Conservation (phyloP, 495 filamentous ascomycete species). For the Geoglossum glabrum region DNA sequence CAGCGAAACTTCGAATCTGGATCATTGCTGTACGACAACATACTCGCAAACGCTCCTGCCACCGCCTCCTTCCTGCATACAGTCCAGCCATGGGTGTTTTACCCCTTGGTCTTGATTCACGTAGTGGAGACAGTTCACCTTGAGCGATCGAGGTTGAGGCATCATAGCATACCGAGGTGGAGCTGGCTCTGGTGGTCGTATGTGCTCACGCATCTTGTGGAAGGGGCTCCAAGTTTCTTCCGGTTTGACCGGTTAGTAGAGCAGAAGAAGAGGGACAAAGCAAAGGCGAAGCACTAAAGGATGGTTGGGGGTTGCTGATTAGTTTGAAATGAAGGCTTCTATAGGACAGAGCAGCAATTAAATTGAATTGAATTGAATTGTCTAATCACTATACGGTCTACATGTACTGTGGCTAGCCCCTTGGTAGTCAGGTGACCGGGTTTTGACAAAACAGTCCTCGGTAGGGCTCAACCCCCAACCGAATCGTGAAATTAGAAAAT, state of each 20-base stretch:
- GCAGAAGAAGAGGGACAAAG: constrained; percentile 24
- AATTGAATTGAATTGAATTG: too few species aligned
- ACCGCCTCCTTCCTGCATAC: constrained; percentile 31
- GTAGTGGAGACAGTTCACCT: constrained; percentile 29
- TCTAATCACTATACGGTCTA: too few species aligned
- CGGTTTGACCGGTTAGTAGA: constrained; percentile 35
- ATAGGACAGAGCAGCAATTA: too few species aligned
- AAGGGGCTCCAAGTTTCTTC: constrained; percentile 32
- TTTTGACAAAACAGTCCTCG: background rate
- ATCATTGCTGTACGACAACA: constrained; percentile 28
- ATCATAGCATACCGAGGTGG: constrained; percentile 31
- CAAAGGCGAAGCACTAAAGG: constrained; percentile 24
- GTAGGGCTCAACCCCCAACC: background rate
- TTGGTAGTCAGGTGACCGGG: background rate
- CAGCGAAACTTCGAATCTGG: constrained; percentile 35
- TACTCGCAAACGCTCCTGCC: constrained; percentile 21
- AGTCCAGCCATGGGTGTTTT: constrained; percentile 22
- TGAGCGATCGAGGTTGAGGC: constrained; percentile 27
- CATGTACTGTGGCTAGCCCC: background rate
- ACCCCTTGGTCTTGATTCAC: constrained; percentile 31
- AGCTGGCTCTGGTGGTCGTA: constrained; percentile 41
- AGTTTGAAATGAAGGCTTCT: too few species aligned
- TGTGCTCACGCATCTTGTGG: constrained; percentile 34
- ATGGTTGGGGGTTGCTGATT: background rate
- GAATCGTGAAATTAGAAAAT: background rate